phyloP scores from a whole-genome alignment of 306 rosid species.

The Senna tora region DNA sequence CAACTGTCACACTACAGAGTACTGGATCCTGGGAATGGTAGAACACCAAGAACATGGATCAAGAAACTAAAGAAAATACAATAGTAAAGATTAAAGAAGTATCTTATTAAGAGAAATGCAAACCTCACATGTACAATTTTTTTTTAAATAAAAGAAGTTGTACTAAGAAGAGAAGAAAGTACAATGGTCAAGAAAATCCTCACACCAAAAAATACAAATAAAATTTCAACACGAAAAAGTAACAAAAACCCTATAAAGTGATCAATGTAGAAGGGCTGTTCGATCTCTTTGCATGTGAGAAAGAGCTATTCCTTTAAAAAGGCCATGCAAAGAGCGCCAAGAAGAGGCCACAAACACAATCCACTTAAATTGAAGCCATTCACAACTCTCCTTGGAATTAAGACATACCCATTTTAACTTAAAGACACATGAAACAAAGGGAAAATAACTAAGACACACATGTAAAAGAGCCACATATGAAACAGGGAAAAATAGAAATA shows the following conservation, averaged over 20 bases:
- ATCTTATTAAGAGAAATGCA: conserved; percentile 18
- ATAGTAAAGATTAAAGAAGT: neutral
- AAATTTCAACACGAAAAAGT: neutral
- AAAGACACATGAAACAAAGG: neutral
- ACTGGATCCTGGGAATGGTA: conserved; percentile 83
- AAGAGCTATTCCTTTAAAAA: neutral
- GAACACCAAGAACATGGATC: conserved; percentile 36
- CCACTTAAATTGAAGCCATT: conserved; percentile 18
- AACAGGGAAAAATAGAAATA: conserved; percentile 18
- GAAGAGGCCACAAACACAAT: neutral
- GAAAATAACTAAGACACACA: conserved; percentile 30
- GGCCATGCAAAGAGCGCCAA: neutral
- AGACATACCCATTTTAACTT: conserved; percentile 24
- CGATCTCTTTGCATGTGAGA: neutral
- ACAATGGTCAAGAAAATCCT: neutral
- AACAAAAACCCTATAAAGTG: neutral
- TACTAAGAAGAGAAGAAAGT: neutral
- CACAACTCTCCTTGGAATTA: conserved; percentile 12
- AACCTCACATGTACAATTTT: conserved; percentile 9
- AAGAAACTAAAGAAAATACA: conserved; percentile 33
- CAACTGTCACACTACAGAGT: conserved; percentile 89
- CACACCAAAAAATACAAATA: neutral
- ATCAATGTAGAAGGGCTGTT: neutral
- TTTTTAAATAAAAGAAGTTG: neutral
- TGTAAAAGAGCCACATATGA: conserved; percentile 30